Percentiles rank a stretch among this genome's conserved stretches.
Evolutionary conservation across 2,329 filamentous ascomycete species (phyloP).

Genomic region (Trichoderma asperellum): DNA sequence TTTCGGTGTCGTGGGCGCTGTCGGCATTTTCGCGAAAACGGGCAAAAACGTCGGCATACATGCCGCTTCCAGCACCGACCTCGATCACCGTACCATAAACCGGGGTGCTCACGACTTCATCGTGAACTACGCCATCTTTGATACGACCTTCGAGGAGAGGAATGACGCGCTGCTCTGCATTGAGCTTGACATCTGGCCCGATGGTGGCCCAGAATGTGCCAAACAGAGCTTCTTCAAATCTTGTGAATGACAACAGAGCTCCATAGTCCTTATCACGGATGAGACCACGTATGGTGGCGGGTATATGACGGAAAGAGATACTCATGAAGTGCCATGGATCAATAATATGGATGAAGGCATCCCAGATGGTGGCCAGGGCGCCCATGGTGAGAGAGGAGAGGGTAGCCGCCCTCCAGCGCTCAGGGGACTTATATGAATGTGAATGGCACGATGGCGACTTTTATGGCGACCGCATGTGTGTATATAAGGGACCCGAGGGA

Average conservation of each 20-base stretch:
- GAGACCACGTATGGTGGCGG: constrained; percentile 53
- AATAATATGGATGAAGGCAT: constrained; percentile 44
- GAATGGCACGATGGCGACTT: background rate
- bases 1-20: constrained; percentile 27
- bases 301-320: constrained; percentile 54
- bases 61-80: constrained; percentile 63
- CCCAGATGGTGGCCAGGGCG: constrained; percentile 33
- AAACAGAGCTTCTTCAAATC: constrained; percentile 60
- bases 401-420: background rate
- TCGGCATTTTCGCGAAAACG: constrained; percentile 33
- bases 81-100: constrained; percentile 61
- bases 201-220: constrained; percentile 61
- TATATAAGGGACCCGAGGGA: background rate
- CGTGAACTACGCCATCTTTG: constrained; percentile 34
- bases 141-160: constrained; percentile 19
- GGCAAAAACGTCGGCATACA: constrained; percentile 62
- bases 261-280: constrained; percentile 41
- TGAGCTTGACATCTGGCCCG: constrained; percentile 55
- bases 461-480: background rate
- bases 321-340: constrained; percentile 59
- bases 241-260: constrained; percentile 47
- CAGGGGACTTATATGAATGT: background rate
- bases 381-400: constrained; percentile 34
- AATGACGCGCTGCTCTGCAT: constrained; percentile 47
- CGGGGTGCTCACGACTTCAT: constrained; percentile 42